Conservation (phyloP, 495 filamentous ascomycete species). For the Penicillium atrosanguineum region DNA sequence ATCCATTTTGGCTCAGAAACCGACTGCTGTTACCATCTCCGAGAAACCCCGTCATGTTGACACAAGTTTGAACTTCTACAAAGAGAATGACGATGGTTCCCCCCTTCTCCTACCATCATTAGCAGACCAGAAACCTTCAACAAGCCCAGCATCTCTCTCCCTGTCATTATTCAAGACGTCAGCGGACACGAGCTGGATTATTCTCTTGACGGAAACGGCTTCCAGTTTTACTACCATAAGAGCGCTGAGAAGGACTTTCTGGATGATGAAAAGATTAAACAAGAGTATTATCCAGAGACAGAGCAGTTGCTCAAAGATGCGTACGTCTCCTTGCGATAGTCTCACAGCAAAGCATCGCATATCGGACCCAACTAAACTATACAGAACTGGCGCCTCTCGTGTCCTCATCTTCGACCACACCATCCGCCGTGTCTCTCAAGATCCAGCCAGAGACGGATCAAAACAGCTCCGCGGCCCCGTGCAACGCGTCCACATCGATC, state of each 20-base stretch:
- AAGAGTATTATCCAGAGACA: slow-evolving; percentile 62
- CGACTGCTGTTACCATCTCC: slow-evolving; percentile 7
- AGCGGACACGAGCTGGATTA: slow-evolving; percentile 50
- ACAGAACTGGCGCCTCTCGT: slow-evolving; percentile 50
- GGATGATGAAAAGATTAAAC: slow-evolving; percentile 68
- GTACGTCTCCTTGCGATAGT: slow-evolving; percentile 23
- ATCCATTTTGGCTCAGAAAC: slow-evolving; percentile 16
- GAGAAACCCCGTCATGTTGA: slow-evolving; percentile 48
- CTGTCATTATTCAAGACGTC: slow-evolving; percentile 44
- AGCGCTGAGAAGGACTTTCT: slow-evolving; percentile 49
- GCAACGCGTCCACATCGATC: slow-evolving; percentile 69
- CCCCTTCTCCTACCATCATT: slow-evolving; percentile 48
- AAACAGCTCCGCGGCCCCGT: slow-evolving; percentile 56
- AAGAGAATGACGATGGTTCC: slow-evolving; percentile 58
- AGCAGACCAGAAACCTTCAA: slow-evolving; percentile 51
- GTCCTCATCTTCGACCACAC: slow-evolving; percentile 77
- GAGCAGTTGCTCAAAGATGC: slow-evolving; percentile 64
- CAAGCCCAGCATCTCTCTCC: slow-evolving; percentile 31
- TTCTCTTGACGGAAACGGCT: slow-evolving; percentile 47
- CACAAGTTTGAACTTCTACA: slow-evolving; percentile 58
- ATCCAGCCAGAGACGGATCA: slow-evolving; percentile 18
- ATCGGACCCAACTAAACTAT: background rate
- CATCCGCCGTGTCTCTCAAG: slow-evolving; percentile 53
- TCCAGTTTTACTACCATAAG: slow-evolving; percentile 49
- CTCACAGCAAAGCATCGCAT: background rate